A percentile compares a stretch with the other conserved stretches of the same genome.
phyloP scores from a whole-genome alignment of 139 green algal genomes.

The Pleodorina starrii region DNA sequence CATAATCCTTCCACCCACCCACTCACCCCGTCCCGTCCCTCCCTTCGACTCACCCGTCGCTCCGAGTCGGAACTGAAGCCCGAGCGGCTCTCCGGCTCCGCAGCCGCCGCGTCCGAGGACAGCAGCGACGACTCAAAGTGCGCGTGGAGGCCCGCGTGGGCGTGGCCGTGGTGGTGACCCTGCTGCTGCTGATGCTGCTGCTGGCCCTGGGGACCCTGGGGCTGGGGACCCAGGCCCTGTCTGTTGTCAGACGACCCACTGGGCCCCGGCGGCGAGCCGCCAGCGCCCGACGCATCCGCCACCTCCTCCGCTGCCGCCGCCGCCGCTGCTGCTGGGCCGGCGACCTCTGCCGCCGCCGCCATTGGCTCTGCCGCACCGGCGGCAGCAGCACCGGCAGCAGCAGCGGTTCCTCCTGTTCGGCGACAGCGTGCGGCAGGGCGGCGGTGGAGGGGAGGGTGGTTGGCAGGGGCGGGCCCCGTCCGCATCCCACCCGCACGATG shows the following conservation, averaged over 20 bases:
- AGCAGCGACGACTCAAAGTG: conserved; percentile 7
- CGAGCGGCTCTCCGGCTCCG: background rate
- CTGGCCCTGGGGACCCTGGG: too few species aligned
- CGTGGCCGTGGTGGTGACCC: background rate
- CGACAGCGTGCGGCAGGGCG: too few species aligned
- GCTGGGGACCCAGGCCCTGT: too few species aligned
- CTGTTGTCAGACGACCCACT: background rate
- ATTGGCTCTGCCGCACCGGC: background rate
- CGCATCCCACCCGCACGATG: too few species aligned
- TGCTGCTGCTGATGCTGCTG: too few species aligned
- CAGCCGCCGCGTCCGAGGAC: too few species aligned
- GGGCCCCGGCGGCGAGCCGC: too few species aligned
- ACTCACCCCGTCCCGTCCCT: background rate
- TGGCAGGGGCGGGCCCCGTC: too few species aligned
- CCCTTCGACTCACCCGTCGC: background rate
- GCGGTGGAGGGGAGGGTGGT: too few species aligned
- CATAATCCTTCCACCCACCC: background rate
- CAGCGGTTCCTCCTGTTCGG: too few species aligned
- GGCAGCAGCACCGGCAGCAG: background rate
- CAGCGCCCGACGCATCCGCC: background rate
- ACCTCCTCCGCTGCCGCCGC: background rate
- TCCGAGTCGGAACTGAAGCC: conserved; percentile 48
- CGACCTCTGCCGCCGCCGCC: background rate
- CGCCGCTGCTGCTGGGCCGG: background rate
- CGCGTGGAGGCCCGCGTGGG: conserved; percentile 9